Evolutionary conservation across 345 rosid genomes (phyloP).

Genomic region (Carallia pectinifolia): DNA sequence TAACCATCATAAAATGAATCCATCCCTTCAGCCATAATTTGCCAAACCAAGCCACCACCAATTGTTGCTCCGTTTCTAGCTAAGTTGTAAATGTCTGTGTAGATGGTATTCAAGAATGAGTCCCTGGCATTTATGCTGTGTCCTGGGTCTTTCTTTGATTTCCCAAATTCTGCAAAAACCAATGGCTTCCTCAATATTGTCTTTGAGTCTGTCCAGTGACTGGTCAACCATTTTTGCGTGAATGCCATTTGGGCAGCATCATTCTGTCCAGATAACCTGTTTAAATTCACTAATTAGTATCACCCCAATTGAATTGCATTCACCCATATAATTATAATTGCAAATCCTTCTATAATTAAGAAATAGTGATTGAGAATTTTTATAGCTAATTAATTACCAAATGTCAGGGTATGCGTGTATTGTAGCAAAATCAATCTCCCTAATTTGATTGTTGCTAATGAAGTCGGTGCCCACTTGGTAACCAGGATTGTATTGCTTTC

Average conservation of each 20-base stretch:
- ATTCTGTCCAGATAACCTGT: conserved; percentile 31
- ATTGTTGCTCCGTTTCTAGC: conserved; percentile 34
- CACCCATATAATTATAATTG: no score
- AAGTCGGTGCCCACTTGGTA: conserved; percentile 45
- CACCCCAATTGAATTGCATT: not conserved
- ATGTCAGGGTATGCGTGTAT: conserved; percentile 48
- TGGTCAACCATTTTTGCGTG: conserved; percentile 36
- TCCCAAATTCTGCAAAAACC: conserved; percentile 46
- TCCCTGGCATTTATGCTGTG: conserved; percentile 26
- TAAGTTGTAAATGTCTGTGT: conserved; percentile 21
- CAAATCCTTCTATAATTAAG: no score
- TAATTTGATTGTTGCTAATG: conserved; percentile 31
- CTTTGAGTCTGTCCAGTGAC: conserved; percentile 35
- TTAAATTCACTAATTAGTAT: not conserved
- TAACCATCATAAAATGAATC: conserved; percentile 39
- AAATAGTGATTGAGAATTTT: no score
- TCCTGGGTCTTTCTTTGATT: conserved; percentile 33
- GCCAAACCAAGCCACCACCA: conserved; percentile 51
- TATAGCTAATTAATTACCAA: conserved; percentile 23
- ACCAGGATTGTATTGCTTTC: conserved; percentile 39
- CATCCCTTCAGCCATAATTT: conserved; percentile 39
- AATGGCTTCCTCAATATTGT: conserved; percentile 38
- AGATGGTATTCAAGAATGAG: conserved; percentile 29
- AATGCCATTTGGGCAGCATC: conserved; percentile 27
- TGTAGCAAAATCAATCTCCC: conserved; percentile 41